Conservation (phyloP, 805 yeast species). For the Yamadazyma paraphyllophila region DNA sequence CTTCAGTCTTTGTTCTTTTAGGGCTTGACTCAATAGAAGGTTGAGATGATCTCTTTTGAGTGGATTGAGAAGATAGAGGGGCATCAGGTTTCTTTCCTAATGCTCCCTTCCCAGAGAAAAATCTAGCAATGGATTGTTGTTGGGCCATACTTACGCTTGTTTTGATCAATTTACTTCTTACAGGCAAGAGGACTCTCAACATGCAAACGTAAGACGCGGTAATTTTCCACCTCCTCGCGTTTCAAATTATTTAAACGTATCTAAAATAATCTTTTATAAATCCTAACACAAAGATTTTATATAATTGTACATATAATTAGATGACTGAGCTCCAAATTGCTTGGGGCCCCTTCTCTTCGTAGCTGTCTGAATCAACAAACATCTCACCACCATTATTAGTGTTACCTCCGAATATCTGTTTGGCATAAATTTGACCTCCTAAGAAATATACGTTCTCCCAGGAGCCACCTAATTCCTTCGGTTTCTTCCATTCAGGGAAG, state of each 20-base stretch:
- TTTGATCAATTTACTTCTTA: neutral
- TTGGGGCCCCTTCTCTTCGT: slow-evolving; percentile 77
- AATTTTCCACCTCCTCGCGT: neutral
- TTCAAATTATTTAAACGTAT: neutral
- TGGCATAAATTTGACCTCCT: slow-evolving; percentile 86
- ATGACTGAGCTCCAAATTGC: slow-evolving; percentile 66
- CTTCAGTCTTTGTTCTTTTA: neutral
- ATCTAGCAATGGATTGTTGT: slow-evolving; percentile 35
- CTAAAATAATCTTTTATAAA: too few species aligned
- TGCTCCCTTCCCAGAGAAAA: slow-evolving; percentile 19
- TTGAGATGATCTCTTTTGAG: neutral
- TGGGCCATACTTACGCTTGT: slow-evolving; percentile 20
- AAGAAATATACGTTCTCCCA: slow-evolving; percentile 72
- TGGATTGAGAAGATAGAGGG: too few species aligned
- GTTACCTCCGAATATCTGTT: slow-evolving; percentile 71
- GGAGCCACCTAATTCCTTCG: slow-evolving; percentile 52
- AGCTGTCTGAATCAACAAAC: slow-evolving; percentile 67
- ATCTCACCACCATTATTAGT: slow-evolving; percentile 55
- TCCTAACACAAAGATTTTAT: neutral
- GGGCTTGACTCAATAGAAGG: slow-evolving; percentile 2
- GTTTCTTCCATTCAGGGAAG: slow-evolving; percentile 88
- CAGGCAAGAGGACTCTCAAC: slow-evolving; percentile 1
- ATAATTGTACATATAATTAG: slow-evolving; percentile 5
- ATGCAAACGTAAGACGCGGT: slow-evolving; percentile 6
- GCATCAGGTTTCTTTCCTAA: neutral